These are phyloP conservation scores for Solanum dulcamara DNA, from an alignment of 257 asterid genomes.

Conservation along the genomic window DNA sequence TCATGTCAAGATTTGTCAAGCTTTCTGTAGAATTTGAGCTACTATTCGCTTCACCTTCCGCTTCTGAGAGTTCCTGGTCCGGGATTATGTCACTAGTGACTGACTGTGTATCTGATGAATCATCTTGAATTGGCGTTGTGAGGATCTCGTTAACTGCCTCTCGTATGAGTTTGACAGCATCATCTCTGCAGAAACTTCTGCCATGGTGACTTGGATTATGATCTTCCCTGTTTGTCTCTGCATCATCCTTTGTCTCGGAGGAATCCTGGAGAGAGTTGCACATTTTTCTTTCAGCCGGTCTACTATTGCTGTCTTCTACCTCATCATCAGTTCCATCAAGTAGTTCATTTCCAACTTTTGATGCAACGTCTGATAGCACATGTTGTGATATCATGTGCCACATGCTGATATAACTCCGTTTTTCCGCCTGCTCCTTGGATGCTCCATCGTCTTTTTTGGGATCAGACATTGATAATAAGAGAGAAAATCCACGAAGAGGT, in stretches of 20 bases:
- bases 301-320: constrained; percentile 15
- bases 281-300: background rate
- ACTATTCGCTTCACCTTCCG: constrained; percentile 5
- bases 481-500: background rate
- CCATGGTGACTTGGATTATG: constrained; percentile 2
- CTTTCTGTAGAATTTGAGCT: background rate
- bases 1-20: background rate
- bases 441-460: constrained; percentile 3
- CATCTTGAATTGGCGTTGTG: constrained; percentile 48
- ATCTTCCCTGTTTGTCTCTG: background rate
- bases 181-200: constrained; percentile 50
- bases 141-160: constrained; percentile 89
- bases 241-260: background rate
- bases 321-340: constrained; percentile 65
- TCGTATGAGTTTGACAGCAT: constrained; percentile 66
- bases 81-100: constrained; percentile 29
- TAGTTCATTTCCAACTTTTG: constrained; percentile 55
- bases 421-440: constrained; percentile 13
- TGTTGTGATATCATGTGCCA: constrained; percentile 95
- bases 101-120: constrained; percentile 37
- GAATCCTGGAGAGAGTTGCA: background rate
- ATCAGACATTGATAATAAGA: background rate
- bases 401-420: constrained; percentile 43
- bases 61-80: constrained; percentile 26
- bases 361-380: constrained; percentile 63